These are phyloP conservation scores for Trifolium repens DNA, from an alignment of 306 rosid species.

Conservation along the genomic window DNA sequence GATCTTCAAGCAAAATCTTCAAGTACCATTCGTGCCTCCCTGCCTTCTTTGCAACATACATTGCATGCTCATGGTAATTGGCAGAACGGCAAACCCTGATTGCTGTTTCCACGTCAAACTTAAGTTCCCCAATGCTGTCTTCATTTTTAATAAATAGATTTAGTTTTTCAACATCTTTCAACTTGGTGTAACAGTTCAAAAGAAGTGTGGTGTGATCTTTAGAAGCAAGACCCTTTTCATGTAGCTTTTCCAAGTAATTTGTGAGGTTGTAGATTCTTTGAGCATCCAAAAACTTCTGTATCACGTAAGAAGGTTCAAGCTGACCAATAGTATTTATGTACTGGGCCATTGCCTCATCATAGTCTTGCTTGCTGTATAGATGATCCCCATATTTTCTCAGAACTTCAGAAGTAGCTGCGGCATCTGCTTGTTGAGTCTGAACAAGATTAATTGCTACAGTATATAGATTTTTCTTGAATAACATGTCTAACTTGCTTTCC, in stretches of 20 bases:
- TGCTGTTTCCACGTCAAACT: conserved; percentile 97
- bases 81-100: conserved; percentile 98
- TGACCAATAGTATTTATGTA: conserved; percentile 94
- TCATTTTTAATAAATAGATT: conserved; percentile 84
- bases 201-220: conserved; percentile 97
- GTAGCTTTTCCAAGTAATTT: conserved; percentile 94
- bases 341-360: conserved; percentile 96
- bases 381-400: conserved; percentile 94
- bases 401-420: conserved; percentile 98
- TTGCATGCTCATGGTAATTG: conserved; percentile 97
- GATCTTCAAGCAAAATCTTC: conserved; percentile 98
- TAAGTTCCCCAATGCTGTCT: conserved; percentile 82
- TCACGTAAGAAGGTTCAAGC: conserved; percentile 98
- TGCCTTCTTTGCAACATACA: conserved; percentile 97
- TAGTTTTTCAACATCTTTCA: conserved; percentile 93
- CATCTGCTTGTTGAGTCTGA: conserved; percentile 98
- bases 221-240: conserved; percentile 96
- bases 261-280: conserved; percentile 97
- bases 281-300: conserved; percentile 97
- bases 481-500: conserved; percentile 99
- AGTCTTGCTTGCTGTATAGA: conserved; percentile 92
- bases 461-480: conserved; percentile 92
- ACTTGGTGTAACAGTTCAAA: conserved; percentile 91
- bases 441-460: conserved; percentile 94
- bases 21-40: conserved; percentile 95